Evolutionary conservation across 2,329 filamentous ascomycete species (phyloP).

Genomic region (Pseudogymnoascus sp.): DNA sequence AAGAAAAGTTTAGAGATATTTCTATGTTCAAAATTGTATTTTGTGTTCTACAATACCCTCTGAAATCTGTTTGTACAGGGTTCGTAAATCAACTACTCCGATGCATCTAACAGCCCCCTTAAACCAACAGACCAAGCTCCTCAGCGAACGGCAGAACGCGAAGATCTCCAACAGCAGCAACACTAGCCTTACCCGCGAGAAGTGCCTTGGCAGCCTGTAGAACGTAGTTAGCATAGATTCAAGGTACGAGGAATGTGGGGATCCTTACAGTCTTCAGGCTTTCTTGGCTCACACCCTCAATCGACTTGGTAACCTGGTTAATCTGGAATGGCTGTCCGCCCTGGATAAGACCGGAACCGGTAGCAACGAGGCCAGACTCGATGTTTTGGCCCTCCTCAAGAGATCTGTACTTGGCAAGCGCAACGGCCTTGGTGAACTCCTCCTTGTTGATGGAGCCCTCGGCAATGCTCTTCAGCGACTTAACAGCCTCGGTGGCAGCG

Average conservation of each 20-base stretch:
- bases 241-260: not conserved
- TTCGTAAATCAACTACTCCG: conserved; percentile 14
- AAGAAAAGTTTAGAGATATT: conserved; percentile 14
- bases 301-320: conserved; percentile 67
- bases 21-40: conserved; percentile 18
- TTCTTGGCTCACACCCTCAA: conserved; percentile 76
- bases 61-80: conserved; percentile 34
- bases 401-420: conserved; percentile 87
- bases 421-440: conserved; percentile 84
- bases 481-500: conserved; percentile 70
- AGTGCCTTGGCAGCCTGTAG: conserved; percentile 77
- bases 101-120: conserved; percentile 41
- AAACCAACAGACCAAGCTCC: conserved; percentile 91
- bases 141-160: conserved; percentile 86
- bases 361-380: conserved; percentile 70
- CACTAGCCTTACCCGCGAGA: conserved; percentile 80
- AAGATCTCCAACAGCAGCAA: conserved; percentile 86
- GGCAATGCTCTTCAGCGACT: conserved; percentile 75
- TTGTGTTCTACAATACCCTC: conserved; percentile 33
- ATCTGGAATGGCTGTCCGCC: conserved; percentile 79
- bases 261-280: conserved; percentile 75
- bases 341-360: conserved; percentile 77
- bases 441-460: conserved; percentile 72
- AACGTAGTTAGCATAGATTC: conserved; percentile 29
- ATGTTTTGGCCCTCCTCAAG: conserved; percentile 76